Percentiles rank a stretch among this genome's conserved stretches.
phyloP scores from a whole-genome alignment of 768 basidiomycete genomes.

The Harrya chromipes region DNA sequence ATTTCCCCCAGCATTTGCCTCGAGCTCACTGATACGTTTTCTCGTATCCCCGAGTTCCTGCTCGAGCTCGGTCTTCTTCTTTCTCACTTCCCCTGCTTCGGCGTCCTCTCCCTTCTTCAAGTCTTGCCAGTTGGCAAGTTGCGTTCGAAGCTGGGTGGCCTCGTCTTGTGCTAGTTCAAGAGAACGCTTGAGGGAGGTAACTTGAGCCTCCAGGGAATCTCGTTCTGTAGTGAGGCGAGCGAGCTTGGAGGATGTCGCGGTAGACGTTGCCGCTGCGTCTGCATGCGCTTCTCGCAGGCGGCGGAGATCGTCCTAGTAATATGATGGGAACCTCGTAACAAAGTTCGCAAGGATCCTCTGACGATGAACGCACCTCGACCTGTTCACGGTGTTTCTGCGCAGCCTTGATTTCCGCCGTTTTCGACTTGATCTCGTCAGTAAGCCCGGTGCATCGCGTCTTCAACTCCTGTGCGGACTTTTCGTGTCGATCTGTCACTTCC shows the following conservation, averaged over 20 bases:
- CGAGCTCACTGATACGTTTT: constrained; percentile 28
- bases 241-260: constrained; percentile 48
- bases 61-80: constrained; percentile 56
- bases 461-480: constrained; percentile 27
- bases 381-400: constrained; percentile 44
- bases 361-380: constrained; percentile 39
- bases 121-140: constrained; percentile 66
- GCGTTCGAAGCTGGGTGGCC: constrained; percentile 53
- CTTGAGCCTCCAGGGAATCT: constrained; percentile 51
- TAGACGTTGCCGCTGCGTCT: constrained; percentile 44
- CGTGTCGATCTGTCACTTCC: constrained; percentile 18
- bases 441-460: constrained; percentile 34
- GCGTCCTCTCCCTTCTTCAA: constrained; percentile 63
- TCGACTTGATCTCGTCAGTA: constrained; percentile 37
- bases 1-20: constrained; percentile 21
- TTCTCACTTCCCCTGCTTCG: constrained; percentile 53
- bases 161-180: constrained; percentile 59
- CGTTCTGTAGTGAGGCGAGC: constrained; percentile 57
- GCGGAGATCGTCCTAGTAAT: constrained; percentile 36
- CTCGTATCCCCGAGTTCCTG: constrained; percentile 48
- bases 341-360: not conserved
- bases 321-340: not conserved
- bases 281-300: constrained; percentile 49
- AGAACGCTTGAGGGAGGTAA: constrained; percentile 51
- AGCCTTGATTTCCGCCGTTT: constrained; percentile 37